Evolutionary conservation across 805 yeast species (phyloP), one percentile per base, ranked within the genome.

Genomic region (Maudiozyma pseudohumilis): DNA sequence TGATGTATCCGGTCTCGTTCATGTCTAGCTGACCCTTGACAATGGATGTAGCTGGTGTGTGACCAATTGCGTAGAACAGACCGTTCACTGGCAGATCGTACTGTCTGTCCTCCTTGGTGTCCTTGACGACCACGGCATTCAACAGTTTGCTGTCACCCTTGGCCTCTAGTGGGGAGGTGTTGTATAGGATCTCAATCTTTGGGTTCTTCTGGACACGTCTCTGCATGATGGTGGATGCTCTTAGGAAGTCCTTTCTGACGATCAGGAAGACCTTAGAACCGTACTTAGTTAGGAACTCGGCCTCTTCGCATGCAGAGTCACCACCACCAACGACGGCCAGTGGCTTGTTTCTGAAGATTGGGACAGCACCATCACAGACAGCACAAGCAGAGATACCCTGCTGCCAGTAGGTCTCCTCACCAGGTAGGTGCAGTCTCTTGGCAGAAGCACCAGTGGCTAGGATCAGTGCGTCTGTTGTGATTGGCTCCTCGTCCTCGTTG

Each of bases 251-350:
- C 64, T 89, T 86, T 74, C 99, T 86, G 36, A 92, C 96, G 52
- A 92, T 71, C 61, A 92, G 68, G 64, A 68, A 86, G 40, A 92
- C 98, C 70, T 92, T 92, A 38, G 96, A 86, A 46, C 95, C 99
- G 65, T 92, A 92, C 64, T 92, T 92, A 55, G 99, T 92, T 62
- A 92, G 73, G 67, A 92, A 92, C 48, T 83, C 68, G 21, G 99
- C 98, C 69, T 92, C 99, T 69, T 92, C 99, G 65, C 97, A 94
- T 13, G 99, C 99, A 49, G 96, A 87, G 66, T 92, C 99, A 63
- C 99, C 99, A 50, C 99, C 99, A 44, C 99, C 99, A 50, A 92
- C 70, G 41, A 92, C 99, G 18, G 96, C 97, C 60, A 92, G 75
- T 28, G 98, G 97, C 66, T 87, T 83, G 72, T 92, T 83, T 73